These are phyloP conservation scores for Lentinula lateritia DNA, from an alignment of 768 basidiomycete species.

Conservation along the genomic window DNA sequence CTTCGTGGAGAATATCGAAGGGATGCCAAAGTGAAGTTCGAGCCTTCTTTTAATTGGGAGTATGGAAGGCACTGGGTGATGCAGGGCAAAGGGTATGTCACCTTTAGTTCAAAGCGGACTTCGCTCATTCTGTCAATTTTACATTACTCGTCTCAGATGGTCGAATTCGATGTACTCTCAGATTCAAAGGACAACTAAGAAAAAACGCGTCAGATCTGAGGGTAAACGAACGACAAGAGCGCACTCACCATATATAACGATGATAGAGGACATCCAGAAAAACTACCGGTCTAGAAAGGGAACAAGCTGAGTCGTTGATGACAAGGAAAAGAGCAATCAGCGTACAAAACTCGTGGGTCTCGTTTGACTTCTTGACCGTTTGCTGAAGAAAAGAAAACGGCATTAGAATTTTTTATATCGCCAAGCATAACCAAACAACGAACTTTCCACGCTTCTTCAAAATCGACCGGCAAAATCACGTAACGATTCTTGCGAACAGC, in stretches of 20 bases:
- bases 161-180: neutral
- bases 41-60: no score
- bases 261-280: neutral
- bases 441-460: slow-evolving; percentile 99
- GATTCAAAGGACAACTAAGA: slow-evolving; percentile 28
- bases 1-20: slow-evolving; percentile 54
- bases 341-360: slow-evolving; percentile 95
- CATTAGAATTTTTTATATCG: slow-evolving; percentile 25
- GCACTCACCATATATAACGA: slow-evolving; percentile 19
- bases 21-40: slow-evolving; percentile 77
- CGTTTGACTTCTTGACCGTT: slow-evolving; percentile 94
- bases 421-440: slow-evolving; percentile 58
- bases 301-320: slow-evolving; percentile 3
- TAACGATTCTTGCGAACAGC: slow-evolving; percentile 98
- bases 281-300: slow-evolving; percentile 27
- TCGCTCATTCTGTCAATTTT: no score
- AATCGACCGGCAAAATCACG: slow-evolving; percentile 93
- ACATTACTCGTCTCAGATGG: neutral
- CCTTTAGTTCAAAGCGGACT: no score
- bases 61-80: no score
- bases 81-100: no score
- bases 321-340: slow-evolving; percentile 21
- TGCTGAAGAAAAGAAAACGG: slow-evolving; percentile 53
- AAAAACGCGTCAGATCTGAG: neutral
- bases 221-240: neutral